Conservation (phyloP, 2,329 filamentous ascomycete genomes). For the Fusarium sp. region DNA sequence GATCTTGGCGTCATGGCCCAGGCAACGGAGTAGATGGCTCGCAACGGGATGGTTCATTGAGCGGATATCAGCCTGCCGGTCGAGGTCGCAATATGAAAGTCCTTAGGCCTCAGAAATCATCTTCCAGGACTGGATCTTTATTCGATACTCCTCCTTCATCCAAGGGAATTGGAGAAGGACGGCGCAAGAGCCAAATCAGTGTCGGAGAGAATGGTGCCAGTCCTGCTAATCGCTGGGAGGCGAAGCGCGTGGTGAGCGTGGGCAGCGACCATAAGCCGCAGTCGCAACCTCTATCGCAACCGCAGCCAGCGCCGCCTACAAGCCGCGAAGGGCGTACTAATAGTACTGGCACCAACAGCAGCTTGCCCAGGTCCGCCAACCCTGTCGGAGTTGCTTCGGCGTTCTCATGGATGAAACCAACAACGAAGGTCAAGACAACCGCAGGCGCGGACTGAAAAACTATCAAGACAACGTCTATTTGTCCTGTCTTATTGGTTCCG, state of each 20-base stretch:
- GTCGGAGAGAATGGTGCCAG: slow-evolving; percentile 48
- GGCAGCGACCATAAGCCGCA: slow-evolving; percentile 55
- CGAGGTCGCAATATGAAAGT: slow-evolving; percentile 87
- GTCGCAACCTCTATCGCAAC: slow-evolving; percentile 44
- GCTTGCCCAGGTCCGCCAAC: slow-evolving; percentile 74
- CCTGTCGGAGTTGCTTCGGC: slow-evolving; percentile 93
- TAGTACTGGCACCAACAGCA: slow-evolving; percentile 55
- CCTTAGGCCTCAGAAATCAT: slow-evolving; percentile 80
- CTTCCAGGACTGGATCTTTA: slow-evolving; percentile 65
- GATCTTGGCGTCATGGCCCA: slow-evolving; percentile 75
- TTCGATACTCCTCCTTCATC: slow-evolving; percentile 65
- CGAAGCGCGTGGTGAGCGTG: slow-evolving; percentile 64
- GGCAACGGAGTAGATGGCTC: slow-evolving; percentile 66
- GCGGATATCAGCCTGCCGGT: slow-evolving; percentile 78
- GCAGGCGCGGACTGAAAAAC: slow-evolving; percentile 45
- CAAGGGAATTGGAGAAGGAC: slow-evolving; percentile 63
- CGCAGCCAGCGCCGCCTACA: slow-evolving; percentile 44
- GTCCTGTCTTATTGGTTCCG: slow-evolving; percentile 5
- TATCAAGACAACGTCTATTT: neutral
- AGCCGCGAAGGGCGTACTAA: slow-evolving; percentile 56
- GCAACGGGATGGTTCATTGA: slow-evolving; percentile 65
- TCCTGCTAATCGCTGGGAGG: slow-evolving; percentile 63
- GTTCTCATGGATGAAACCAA: slow-evolving; percentile 88
- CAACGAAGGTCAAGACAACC: slow-evolving; percentile 55
- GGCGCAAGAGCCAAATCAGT: slow-evolving; percentile 66